Evolutionary conservation across 108 stramenopile species (phyloP).

Genomic region (Tribonema minus): DNA sequence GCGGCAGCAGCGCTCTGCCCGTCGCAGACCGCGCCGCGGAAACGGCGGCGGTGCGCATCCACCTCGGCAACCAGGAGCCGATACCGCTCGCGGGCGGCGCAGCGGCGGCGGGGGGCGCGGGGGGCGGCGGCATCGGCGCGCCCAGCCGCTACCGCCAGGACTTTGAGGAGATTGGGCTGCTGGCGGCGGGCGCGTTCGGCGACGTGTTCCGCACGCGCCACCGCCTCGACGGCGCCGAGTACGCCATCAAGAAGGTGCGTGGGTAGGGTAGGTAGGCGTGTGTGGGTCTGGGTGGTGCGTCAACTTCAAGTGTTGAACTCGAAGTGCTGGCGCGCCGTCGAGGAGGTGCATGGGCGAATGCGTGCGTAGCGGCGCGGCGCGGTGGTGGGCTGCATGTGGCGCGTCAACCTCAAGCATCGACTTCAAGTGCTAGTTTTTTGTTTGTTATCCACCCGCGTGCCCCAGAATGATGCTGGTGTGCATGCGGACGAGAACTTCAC

Average conservation of each 20-base stretch:
- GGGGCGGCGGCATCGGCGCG: not conserved
- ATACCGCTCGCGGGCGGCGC: not conserved
- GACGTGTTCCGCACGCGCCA: constrained; percentile 74
- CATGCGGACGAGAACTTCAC: too few species aligned
- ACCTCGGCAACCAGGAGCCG: not conserved
- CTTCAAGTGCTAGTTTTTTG: too few species aligned
- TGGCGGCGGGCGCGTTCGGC: constrained; percentile 79
- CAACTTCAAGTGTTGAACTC: constrained; percentile 58
- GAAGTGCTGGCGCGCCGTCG: too few species aligned
- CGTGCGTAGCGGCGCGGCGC: too few species aligned
- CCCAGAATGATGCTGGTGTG: too few species aligned
- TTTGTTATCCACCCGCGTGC: too few species aligned
- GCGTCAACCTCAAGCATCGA: too few species aligned
- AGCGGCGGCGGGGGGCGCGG: not conserved
- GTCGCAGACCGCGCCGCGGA: constrained; percentile 6
- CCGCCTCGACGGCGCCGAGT: constrained; percentile 70
- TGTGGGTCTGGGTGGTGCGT: too few species aligned
- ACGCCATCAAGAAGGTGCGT: constrained; percentile 91
- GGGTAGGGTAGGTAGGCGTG: not conserved
- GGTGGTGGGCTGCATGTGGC: too few species aligned
- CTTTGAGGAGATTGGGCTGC: constrained; percentile 40
- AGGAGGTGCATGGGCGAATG: too few species aligned
- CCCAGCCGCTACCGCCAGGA: constrained; percentile 15
- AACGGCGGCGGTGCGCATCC: constrained; percentile 4
- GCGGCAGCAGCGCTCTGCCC: not conserved